phyloP scores from a whole-genome alignment of 1,139 yeast genomes.

The Entelexis paramagnoliae region DNA sequence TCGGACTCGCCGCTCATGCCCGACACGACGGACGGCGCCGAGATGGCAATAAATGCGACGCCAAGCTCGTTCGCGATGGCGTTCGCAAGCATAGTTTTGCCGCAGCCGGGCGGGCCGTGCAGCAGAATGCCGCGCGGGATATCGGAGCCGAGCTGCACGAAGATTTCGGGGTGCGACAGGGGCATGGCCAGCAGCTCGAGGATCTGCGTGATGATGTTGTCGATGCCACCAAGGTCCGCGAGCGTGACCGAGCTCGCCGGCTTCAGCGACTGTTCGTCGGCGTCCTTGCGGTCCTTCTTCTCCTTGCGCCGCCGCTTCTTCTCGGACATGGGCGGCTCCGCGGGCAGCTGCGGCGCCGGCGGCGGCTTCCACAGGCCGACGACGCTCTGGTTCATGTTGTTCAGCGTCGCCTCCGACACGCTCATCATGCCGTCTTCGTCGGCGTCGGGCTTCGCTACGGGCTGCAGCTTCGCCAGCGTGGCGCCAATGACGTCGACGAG shows the following conservation, averaged over 20 bases:
- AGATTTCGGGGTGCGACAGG: slow-evolving; percentile 85
- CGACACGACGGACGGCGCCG: slow-evolving; percentile 94
- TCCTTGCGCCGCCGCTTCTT: slow-evolving; percentile 24
- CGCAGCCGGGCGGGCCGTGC: slow-evolving; percentile 99
- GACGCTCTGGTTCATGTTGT: slow-evolving; percentile 65
- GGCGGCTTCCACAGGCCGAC: slow-evolving; percentile 54
- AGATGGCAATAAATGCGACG: slow-evolving; percentile 80
- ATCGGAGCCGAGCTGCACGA: slow-evolving; percentile 76
- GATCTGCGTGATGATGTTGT: slow-evolving; percentile 66
- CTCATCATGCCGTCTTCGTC: slow-evolving; percentile 49
- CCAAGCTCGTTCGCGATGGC: slow-evolving; percentile 92
- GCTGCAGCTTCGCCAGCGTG: slow-evolving; percentile 34
- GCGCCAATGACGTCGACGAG: slow-evolving; percentile 51
- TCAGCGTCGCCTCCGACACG: slow-evolving; percentile 33
- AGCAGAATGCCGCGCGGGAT: slow-evolving; percentile 93
- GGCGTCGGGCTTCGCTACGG: slow-evolving; percentile 28
- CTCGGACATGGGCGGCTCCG: slow-evolving; percentile 14
- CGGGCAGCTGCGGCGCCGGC: slow-evolving; percentile 24
- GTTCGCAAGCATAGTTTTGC: slow-evolving; percentile 91
- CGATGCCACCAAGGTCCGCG: slow-evolving; percentile 81
- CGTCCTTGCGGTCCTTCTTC: slow-evolving; percentile 25
- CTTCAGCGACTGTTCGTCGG: not conserved
- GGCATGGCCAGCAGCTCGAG: slow-evolving; percentile 90
- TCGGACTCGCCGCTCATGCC: slow-evolving; percentile 99
- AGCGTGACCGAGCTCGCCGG: slow-evolving; percentile 38